phyloP scores from a whole-genome alignment of 2,329 filamentous ascomycete genomes.

The Ophiostoma himal-ulmi region DNA sequence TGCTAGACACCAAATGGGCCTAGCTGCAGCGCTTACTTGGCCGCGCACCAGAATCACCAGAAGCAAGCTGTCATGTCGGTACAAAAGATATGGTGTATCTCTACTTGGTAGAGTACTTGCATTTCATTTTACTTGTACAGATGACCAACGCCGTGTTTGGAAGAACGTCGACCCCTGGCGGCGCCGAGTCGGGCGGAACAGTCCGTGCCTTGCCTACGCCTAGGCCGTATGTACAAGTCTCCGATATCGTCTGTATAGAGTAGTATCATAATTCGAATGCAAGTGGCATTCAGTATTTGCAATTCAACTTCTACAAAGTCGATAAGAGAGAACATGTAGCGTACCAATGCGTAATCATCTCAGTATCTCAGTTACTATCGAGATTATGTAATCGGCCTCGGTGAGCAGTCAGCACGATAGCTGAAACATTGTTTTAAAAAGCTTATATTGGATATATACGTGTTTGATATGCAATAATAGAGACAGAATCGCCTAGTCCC shows the following conservation, averaged over 20 bases:
- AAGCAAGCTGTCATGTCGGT: no score
- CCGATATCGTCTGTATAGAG: neutral
- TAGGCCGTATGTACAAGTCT: neutral
- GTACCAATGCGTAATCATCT: no score
- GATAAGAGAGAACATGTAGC: no score
- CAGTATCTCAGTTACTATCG: neutral
- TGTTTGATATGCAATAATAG: neutral
- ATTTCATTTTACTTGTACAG: no score
- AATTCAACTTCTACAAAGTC: neutral
- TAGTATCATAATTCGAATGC: neutral
- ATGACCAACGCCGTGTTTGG: neutral
- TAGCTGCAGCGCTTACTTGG: constrained; percentile 1
- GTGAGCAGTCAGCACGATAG: neutral
- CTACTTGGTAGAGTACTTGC: no score
- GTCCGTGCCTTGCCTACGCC: neutral
- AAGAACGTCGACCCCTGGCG: neutral
- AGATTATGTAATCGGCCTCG: neutral
- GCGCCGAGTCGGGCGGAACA: neutral
- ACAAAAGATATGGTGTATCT: no score
- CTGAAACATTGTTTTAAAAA: neutral
- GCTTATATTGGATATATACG: neutral
- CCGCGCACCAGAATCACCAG: neutral
- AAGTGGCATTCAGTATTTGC: neutral
- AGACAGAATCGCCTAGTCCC: neutral
- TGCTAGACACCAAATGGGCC: neutral